These are phyloP conservation scores for Hebeloma cylindrosporum DNA, from an alignment of 768 basidiomycete species.

Conservation along the genomic window DNA sequence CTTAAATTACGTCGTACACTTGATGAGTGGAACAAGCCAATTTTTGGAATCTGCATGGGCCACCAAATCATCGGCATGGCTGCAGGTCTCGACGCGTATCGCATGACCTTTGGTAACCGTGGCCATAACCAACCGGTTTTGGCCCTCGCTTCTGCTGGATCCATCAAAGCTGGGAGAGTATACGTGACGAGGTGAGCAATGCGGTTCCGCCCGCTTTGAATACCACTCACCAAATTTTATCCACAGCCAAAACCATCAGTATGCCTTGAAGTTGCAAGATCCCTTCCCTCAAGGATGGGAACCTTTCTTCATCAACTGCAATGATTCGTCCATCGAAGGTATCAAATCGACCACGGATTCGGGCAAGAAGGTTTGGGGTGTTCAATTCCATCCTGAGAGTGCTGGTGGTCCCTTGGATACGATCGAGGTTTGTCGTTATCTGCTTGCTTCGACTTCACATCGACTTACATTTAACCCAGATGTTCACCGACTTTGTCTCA, in stretches of 20 bases:
- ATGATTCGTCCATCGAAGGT: constrained; percentile 97
- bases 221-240: constrained; percentile 7
- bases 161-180: constrained; percentile 92
- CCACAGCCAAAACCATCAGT: constrained; percentile 92
- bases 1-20: constrained; percentile 79
- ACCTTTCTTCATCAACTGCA: constrained; percentile 99
- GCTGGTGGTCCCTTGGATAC: constrained; percentile 98
- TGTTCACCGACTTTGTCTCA: constrained; percentile 90
- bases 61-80: constrained; percentile 98
- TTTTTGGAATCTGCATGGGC: constrained; percentile 99
- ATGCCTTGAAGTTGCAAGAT: constrained; percentile 91
- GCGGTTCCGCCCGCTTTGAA: neutral
- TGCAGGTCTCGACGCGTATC: constrained; percentile 92
- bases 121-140: constrained; percentile 99
- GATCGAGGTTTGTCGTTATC: constrained; percentile 68
- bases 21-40: constrained; percentile 86
- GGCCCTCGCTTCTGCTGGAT: constrained; percentile 89
- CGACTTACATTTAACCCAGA: constrained; percentile 43
- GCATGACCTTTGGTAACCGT: constrained; percentile 99
- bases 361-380: constrained; percentile 93
- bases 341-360: constrained; percentile 92
- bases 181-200: constrained; percentile 84
- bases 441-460: neutral
- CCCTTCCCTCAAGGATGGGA: constrained; percentile 98
- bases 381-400: constrained; percentile 99